These are phyloP conservation scores for Musa acuminata DNA, from an alignment of 176 grass and related monocot genomes.

Conservation along the genomic window DNA sequence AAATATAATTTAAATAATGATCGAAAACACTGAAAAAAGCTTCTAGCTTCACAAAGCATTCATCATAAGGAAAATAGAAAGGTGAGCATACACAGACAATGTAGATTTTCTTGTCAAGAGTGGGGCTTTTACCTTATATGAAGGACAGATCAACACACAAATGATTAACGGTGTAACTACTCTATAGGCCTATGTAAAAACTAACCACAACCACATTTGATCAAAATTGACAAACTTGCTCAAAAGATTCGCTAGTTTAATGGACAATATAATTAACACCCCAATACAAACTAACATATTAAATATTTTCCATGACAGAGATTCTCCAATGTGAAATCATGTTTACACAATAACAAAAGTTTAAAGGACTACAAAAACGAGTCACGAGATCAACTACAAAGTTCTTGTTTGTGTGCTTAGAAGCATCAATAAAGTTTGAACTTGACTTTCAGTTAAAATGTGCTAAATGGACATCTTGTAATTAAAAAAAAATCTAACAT, in stretches of 20 bases:
- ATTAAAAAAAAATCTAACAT: no score
- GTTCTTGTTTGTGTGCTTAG: not conserved
- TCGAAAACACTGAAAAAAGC: no score
- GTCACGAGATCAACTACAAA: not conserved
- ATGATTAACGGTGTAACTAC: not conserved
- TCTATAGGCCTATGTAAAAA: not conserved
- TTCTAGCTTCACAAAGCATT: no score
- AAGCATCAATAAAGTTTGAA: not conserved
- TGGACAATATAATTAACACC: no score
- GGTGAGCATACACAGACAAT: not conserved
- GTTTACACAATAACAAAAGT: no score
- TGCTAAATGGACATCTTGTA: no score
- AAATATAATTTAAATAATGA: no score
- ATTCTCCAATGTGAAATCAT: not conserved
- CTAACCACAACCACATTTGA: not conserved
- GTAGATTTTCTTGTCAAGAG: not conserved
- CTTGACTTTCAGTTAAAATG: not conserved
- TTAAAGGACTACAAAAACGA: not conserved
- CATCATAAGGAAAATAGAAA: not conserved
- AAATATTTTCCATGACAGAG: not conserved
- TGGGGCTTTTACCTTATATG: not conserved
- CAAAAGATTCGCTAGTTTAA: no score
- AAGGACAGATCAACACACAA: not conserved
- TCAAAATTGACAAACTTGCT: not conserved
- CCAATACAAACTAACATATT: not conserved